Evolutionary conservation across 2,329 filamentous ascomycete species (phyloP), one percentile per base, ranked within the genome.

Genomic region (Apiospora malaysiana): DNA sequence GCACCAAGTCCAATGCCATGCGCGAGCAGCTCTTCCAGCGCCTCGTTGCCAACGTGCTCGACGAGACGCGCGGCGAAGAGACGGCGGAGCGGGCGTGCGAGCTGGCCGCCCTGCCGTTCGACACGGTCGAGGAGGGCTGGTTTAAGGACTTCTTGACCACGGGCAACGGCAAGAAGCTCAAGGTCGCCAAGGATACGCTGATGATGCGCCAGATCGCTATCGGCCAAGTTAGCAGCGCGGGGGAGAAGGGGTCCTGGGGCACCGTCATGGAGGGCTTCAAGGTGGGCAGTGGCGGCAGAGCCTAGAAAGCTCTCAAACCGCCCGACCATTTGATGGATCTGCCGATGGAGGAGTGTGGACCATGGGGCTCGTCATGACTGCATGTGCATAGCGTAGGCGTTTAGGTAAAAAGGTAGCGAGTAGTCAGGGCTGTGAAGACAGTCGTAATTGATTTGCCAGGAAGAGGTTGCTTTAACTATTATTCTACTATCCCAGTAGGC

Each of bases 21-120:
- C 92, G 91, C 32, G 87, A 87, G 72, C 82, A 85, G 69, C 88
- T 95, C 21, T 91, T 97, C 73, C 88, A 91, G 73, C 86, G 89
- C 71, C 81, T 96, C 9, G 83, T 95, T 5, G 80, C 85, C 10
- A 85, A 85, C 2, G 89, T 92, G 2, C 83, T 93, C 5, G 83
- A 83, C 7, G 80, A 79, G 6, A 75, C 78, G 16, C 75, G 79
- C 5, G 77, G 73, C 4, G 80, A 84, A 18, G 81, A 83, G 5
- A 79, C 81, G 3, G 88, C 89, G 2, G 83, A 86, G 21, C 87
- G 88, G 23, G 90, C 90, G 0, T 87, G 89, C 65, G 92, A 95
- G 79, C 84, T 97, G 0, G 87, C 94, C 10, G 91, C 91, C 72
- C 81, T 95, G 72, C 92, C 93, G 0, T 88, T 97, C n/a, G 89